These are phyloP conservation scores for Geotrichum bryndzae DNA, from an alignment of 1,139 yeast genomes.

Conservation along the genomic window DNA sequence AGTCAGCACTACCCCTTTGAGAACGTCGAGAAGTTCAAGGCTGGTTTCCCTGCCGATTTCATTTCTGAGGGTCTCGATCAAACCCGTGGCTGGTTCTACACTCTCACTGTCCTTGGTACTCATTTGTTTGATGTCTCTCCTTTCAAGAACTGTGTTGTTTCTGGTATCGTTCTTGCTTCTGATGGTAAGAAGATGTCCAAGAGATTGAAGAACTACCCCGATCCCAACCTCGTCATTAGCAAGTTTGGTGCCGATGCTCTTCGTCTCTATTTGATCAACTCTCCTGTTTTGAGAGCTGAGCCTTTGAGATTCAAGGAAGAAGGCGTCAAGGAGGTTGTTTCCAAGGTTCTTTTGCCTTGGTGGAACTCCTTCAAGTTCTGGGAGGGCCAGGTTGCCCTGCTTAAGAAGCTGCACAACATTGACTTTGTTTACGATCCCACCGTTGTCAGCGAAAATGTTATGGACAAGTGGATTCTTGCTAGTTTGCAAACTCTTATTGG, in stretches of 20 bases:
- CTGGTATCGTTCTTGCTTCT: conserved; percentile 93
- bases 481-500: conserved; percentile 84
- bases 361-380: conserved; percentile 95
- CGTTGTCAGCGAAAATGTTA: conserved; percentile 68
- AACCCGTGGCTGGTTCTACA: conserved; percentile 99
- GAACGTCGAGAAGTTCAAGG: conserved; percentile 58
- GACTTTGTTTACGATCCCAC: conserved; percentile 69
- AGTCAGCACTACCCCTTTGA: conserved; percentile 96
- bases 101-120: conserved; percentile 91
- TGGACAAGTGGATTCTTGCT: conserved; percentile 97
- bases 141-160: conserved; percentile 88
- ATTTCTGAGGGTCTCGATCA: conserved; percentile 98
- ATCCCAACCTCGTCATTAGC: conserved; percentile 73
- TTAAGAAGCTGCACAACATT: conserved; percentile 65
- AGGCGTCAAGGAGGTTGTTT: conserved; percentile 95
- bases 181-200: conserved; percentile 99
- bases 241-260: conserved; percentile 97
- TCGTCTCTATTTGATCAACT: conserved; percentile 89
- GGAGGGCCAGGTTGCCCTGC: conserved; percentile 85
- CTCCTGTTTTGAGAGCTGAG: conserved; percentile 96
- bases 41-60: conserved; percentile 91
- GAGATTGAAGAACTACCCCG: conserved; percentile 96
- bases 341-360: conserved; percentile 95
- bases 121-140: conserved; percentile 91
- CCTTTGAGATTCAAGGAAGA: conserved; percentile 95